Conservation (phyloP, 495 filamentous ascomycete genomes). For the Ascobolus immersus region DNA sequence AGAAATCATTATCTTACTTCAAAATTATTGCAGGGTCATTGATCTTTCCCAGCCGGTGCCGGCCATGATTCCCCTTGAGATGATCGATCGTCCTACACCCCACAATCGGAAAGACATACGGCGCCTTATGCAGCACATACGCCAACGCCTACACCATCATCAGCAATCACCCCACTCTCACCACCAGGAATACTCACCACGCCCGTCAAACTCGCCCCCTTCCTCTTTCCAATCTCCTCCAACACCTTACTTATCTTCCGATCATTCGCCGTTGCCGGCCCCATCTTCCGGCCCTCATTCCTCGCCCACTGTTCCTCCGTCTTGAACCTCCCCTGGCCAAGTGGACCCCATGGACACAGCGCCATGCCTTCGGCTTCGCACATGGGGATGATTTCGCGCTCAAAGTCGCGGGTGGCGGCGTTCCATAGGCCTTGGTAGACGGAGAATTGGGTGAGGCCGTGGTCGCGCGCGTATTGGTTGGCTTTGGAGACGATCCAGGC, state of each 20-base stretch:
- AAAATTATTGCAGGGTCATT: too few species aligned
- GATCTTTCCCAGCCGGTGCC: too few species aligned
- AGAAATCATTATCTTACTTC: too few species aligned
- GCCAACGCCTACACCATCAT: too few species aligned
- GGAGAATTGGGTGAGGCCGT: constrained; percentile 36
- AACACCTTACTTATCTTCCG: constrained; percentile 30
- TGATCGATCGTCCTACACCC: too few species aligned
- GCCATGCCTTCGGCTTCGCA: constrained; percentile 40
- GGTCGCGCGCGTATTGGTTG: constrained; percentile 39
- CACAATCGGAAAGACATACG: constrained; percentile 53
- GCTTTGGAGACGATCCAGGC: constrained; percentile 46
- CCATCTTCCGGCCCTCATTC: constrained; percentile 17
- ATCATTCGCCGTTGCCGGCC: constrained; percentile 18
- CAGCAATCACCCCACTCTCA: too few species aligned
- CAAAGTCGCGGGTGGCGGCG: constrained; percentile 35
- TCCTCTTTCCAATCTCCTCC: constrained; percentile 30
- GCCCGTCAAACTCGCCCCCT: constrained; percentile 21
- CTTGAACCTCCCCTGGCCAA: constrained; percentile 40
- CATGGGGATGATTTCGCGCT: constrained; percentile 49
- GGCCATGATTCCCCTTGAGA: too few species aligned
- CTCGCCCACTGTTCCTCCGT: too few species aligned
- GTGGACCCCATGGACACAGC: constrained; percentile 34
- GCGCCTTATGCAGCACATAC: constrained; percentile 47
- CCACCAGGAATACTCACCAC: constrained; percentile 28
- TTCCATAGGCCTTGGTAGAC: constrained; percentile 45